phyloP scores from a whole-genome alignment of 2,329 filamentous ascomycete genomes.

The Metarhizium album region DNA sequence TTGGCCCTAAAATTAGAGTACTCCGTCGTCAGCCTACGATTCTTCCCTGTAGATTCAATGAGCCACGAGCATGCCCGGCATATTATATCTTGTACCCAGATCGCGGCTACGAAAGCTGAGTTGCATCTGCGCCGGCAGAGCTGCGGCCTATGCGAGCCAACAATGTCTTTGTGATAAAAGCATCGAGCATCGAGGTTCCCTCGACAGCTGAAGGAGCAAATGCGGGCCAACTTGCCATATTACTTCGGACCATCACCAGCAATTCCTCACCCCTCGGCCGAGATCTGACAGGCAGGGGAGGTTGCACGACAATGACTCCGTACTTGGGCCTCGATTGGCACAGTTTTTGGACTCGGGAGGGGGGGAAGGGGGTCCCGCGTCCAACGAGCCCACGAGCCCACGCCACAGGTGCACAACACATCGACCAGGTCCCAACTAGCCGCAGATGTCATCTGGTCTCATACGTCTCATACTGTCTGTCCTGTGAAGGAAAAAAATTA shows the following conservation, averaged over 20 bases:
- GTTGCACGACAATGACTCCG: too few relatives aligned
- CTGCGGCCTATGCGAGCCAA: neutral
- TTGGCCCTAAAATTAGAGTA: too few relatives aligned
- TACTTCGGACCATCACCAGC: neutral
- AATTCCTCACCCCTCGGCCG: slow-evolving; percentile 6
- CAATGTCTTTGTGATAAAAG: neutral
- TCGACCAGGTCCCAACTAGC: neutral
- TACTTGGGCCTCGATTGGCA: neutral
- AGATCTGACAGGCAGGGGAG: slow-evolving; percentile 3
- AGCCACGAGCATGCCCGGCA: neutral
- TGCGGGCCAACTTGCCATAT: neutral
- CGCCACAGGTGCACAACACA: neutral
- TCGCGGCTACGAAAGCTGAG: neutral
- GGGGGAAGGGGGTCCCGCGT: too few relatives aligned
- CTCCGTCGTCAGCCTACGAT: neutral
- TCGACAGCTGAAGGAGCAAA: neutral
- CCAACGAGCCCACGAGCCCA: neutral
- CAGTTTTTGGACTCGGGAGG: neutral
- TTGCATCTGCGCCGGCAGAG: neutral
- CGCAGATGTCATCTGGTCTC: neutral
- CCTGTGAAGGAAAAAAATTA: neutral
- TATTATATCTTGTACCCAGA: neutral
- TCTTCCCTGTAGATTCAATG: neutral
- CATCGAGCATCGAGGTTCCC: neutral
- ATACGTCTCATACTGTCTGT: neutral